Base-by-base conservation (phyloP, 331 rosid genomes). In the Acacia pycnantha region DNA sequence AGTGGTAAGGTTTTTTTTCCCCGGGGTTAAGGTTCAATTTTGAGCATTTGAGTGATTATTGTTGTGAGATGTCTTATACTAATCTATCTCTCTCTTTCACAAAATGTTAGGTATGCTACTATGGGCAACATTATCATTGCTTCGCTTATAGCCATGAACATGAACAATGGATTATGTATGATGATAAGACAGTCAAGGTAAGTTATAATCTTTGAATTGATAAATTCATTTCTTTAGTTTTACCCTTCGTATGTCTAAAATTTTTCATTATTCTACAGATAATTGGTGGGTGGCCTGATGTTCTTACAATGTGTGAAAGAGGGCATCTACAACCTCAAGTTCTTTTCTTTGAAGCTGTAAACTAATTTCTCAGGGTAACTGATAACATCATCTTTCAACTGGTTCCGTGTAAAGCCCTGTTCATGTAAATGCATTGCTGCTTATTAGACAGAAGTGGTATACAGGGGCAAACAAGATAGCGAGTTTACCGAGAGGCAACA, bases 261-360 rank as follows among this genome's bases (percentile, higher is more conserved):
- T 40, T 64, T 40, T 50, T 82, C 75, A 69, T 81, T 67, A 44
- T 50, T 84, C 73, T 56, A 27, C 88, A 96, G 99, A 90, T 90
- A 80, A 90, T 96, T 88, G 99, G 99, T 79, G 89, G 91, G 82
- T 96, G 99, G 99, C 85, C 56, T 8, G 97, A 94, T 80, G 98
- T 96, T 80, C 88, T 92, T 79, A 21, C 89, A 66, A 85, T 87
- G 88, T 96, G 99, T 70, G 97, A 94, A 89, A 94, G 85, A 88
- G 98, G 99, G 88, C 99, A 91, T 86, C 88, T 92, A 73, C 99
- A 96, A 82, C 99, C 98, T 46, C 99, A 96, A 84, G 97, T 96
- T 87, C 98, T 96, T 83, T 94, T 96, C 93, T 96, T 79, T 77
- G 99, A 96, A 89, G 95, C 95, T 85, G 95, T 87, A 79, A 90